phyloP scores from a whole-genome alignment of 768 basidiomycete species.

The Pisolithus orientalis region DNA sequence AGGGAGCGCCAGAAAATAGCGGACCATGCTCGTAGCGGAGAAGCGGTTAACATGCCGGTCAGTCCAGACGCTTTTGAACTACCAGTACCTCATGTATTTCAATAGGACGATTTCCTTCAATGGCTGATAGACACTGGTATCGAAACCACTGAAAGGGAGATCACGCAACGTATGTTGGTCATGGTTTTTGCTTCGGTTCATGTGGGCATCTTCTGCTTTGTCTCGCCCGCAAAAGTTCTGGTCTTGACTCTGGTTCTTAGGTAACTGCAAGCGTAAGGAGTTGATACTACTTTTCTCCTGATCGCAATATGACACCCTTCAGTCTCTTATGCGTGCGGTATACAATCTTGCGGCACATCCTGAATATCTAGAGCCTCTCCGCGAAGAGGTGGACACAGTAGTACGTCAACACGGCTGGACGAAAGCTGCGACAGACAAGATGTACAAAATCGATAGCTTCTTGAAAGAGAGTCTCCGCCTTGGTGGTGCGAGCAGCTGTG shows the following conservation, averaged over 20 bases:
- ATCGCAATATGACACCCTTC: neutral
- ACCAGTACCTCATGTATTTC: neutral
- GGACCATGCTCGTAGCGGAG: neutral
- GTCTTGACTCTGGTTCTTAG: neutral
- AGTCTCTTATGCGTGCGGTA: neutral
- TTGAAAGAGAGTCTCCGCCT: slow-evolving; percentile 28
- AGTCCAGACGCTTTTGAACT: neutral
- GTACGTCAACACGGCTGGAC: slow-evolving; percentile 18
- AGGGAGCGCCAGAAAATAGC: slow-evolving; percentile 14
- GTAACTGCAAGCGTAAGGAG: neutral
- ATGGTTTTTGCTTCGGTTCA: slow-evolving; percentile 16
- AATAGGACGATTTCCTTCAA: slow-evolving; percentile 28
- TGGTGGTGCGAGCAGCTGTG: slow-evolving; percentile 18
- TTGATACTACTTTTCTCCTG: neutral
- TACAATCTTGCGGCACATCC: slow-evolving; percentile 1
- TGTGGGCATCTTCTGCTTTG: slow-evolving; percentile 8
- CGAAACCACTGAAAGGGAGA: slow-evolving; percentile 12
- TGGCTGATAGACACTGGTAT: slow-evolving; percentile 27
- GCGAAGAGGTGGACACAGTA: slow-evolving; percentile 30
- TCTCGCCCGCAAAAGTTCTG: neutral
- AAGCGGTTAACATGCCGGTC: slow-evolving; percentile 3
- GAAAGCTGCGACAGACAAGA: slow-evolving; percentile 15
- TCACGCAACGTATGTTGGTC: slow-evolving; percentile 12
- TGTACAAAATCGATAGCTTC: slow-evolving; percentile 35
- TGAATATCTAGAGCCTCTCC: slow-evolving; percentile 16